These are phyloP conservation scores for Cladosporium phlei DNA, from an alignment of 2,329 filamentous ascomycete genomes.

Conservation along the genomic window DNA sequence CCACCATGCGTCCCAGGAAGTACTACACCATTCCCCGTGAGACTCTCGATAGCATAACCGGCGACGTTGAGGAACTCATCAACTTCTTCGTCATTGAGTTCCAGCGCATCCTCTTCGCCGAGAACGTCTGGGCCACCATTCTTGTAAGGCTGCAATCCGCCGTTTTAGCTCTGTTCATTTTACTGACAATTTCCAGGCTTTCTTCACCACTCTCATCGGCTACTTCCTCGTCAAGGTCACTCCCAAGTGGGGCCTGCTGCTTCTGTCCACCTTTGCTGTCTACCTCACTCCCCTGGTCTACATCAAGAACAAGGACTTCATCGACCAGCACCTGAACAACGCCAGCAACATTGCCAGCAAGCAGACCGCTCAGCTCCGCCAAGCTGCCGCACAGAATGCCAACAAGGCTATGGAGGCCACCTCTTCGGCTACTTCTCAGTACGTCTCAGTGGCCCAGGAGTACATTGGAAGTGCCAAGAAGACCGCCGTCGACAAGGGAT, in stretches of 20 bases:
- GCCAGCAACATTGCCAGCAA: conserved; percentile 50
- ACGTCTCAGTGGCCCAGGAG: conserved; percentile 57
- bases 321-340: conserved; percentile 56
- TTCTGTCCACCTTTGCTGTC: conserved; percentile 52
- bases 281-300: conserved; percentile 60
- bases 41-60: conserved; percentile 56
- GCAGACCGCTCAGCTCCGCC: conserved; percentile 57
- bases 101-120: conserved; percentile 61
- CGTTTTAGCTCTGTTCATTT: background rate
- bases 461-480: conserved; percentile 41
- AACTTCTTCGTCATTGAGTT: conserved; percentile 67
- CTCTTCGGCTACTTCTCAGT: conserved; percentile 56
- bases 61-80: conserved; percentile 60
- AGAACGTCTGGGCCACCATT: conserved; percentile 59
- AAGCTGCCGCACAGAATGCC: conserved; percentile 57
- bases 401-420: conserved; percentile 54
- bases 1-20: conserved; percentile 57
- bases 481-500: conserved; percentile 32
- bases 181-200: conserved; percentile 45
- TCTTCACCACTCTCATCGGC: conserved; percentile 53
- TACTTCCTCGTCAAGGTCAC: conserved; percentile 64
- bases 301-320: conserved; percentile 60
- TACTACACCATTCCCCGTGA: conserved; percentile 64
- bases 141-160: conserved; percentile 43
- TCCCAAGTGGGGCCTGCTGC: conserved; percentile 59